Base-by-base conservation (phyloP, 805 yeast genomes). In the Candida germanica region DNA sequence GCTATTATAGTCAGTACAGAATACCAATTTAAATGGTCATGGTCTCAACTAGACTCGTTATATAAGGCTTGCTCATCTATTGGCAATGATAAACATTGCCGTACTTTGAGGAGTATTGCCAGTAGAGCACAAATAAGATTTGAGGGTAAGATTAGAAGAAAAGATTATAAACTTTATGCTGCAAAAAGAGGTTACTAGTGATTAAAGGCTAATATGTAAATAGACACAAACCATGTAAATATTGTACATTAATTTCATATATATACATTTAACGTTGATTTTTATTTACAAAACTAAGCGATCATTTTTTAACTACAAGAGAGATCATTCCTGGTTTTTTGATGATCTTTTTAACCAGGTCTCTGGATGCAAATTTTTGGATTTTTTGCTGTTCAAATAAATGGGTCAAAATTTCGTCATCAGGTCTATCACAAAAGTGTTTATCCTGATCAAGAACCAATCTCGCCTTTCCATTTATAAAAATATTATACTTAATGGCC, bases 381-480 rank as follows among this genome's bases (percentile, higher is more conserved):
- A 75, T 75, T 1, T 57, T 61, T 10, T 58, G 59, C 5, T 61
- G 48, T 2, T 44, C 33, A 30, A 55, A 33, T 3, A 78, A 37
- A 11, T 56, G 61, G 8, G 60, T 56, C 15, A 75, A 40, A 12
- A 77, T 59, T 3, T 50, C 51, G 0, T 45, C 58, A 3, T 63
- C 66, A 3, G 59, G 53, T 29, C 60, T 49, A 8, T 60, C 48
- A 7, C 59, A 44, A 23, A 79, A 59, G 2, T 61, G 58, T 29
- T 63, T 65, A 2, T 28, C 19, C 5, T 49, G 71, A 6, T 49
- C 49, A 36, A 69, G 64, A 12, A 64, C 63, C 42, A 75, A 75
- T 46, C 81, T 73, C 58, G 75, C 71, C 50, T 77, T 81, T 4
- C 95, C 95, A 52, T 88, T 80, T 26, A 88, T 60, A 51, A 85